A percentile compares a stretch with the other conserved stretches of the same genome.
Conservation (phyloP, 768 basidiomycete species). For the Cystobasidium onofrii region DNA sequence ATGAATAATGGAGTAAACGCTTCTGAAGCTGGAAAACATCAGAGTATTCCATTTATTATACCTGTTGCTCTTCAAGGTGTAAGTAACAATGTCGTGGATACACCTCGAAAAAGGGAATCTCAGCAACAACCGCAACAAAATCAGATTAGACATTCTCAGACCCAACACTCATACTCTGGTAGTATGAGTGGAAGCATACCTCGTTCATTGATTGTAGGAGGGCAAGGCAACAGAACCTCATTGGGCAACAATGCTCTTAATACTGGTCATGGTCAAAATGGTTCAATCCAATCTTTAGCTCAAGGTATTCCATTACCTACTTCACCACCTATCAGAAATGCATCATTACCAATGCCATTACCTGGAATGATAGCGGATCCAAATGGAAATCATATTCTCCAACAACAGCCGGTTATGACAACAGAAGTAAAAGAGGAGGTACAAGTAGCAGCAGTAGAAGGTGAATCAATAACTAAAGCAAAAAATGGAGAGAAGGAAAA, state of each 20-base stretch:
- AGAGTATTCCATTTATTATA: background rate
- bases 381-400: too few species aligned
- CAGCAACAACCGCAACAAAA: too few species aligned
- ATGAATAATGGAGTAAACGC: too few species aligned
- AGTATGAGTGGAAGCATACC: background rate
- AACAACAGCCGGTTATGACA: too few species aligned
- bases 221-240: background rate
- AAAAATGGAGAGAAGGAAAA: background rate
- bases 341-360: background rate
- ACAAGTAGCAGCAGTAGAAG: too few species aligned
- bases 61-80: background rate
- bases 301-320: background rate
- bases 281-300: too few species aligned
- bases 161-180: background rate
- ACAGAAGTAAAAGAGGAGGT: too few species aligned
- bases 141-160: background rate
- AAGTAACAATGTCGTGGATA: too few species aligned
- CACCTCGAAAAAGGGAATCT: too few species aligned
- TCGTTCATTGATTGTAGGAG: background rate
- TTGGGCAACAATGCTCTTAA: background rate
- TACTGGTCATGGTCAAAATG: too few species aligned
- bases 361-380: background rate
- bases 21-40: background rate
- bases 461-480: too few species aligned
- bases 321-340: background rate